Evolutionary conservation across 2,329 filamentous ascomycete species (phyloP), one percentile per base, ranked within the genome.

Genomic region (Emergomyces africanus): DNA sequence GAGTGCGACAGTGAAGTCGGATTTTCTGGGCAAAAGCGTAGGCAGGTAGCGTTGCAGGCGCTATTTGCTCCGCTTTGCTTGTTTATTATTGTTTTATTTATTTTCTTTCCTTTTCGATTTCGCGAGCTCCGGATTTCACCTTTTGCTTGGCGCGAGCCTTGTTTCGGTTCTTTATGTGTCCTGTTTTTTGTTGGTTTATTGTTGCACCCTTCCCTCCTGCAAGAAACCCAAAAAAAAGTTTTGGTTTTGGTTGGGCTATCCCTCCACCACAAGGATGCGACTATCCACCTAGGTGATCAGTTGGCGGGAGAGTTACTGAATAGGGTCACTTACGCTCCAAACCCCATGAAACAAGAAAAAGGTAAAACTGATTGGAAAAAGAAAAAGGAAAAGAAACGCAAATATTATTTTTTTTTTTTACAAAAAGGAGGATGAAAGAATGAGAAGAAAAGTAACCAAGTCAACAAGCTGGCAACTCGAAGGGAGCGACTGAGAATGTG

Each of bases 41-140:
- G 54, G 51, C 39, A 54, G 54, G 37, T 57, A 62, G 54, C 59
- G 61, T 62, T 61, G 59, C 61, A 62, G 57, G 61, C 51, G 44
- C 53, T 55, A 57, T 37, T 59, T 57, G 61, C 51, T 61, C 56
- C 58, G 5, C 49, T 53, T 35, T 33, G 18, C 20, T 20, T 53
- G 49, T 18, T n/a, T 53, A 3, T 37, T n/a, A 15, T n/a, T 53
- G 1, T 37, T 9, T 18, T 30, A 14, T 50, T 50, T 50, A 15
- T 44, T 44, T 44, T 37, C 12, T 44, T n/a, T n/a, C 41, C 41
- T 9, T 44, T 44, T 44, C n/a, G 9, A 44, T 20, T 20, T 8
- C 41, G 41, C 3, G 8, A 3, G 30, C n/a, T 33, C 33, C 50
- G 30, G 50, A 53, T 37, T 33, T 53, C 33, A 53, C 44, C 53